Percentiles rank a stretch among this genome's conserved stretches.
Evolutionary conservation across 139 green algal species (phyloP).

Genomic region (Pedinophyceae sp.): DNA sequence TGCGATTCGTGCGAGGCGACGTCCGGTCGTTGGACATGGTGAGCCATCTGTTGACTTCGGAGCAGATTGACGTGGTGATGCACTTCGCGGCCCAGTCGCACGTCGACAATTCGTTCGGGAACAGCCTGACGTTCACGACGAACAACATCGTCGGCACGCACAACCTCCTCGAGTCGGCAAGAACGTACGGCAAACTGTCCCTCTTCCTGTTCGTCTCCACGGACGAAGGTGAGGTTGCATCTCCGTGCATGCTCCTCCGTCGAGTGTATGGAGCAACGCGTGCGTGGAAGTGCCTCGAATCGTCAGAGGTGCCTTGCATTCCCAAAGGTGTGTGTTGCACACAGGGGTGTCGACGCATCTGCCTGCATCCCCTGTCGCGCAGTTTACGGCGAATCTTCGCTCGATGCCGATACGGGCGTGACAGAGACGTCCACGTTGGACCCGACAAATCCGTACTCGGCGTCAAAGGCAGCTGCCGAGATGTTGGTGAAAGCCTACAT

Average conservation of each 20-base stretch:
- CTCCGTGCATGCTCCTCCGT: no score
- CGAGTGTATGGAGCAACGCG: no score
- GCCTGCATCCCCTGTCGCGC: no score
- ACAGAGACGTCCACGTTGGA: constrained; percentile 64
- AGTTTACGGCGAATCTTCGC: constrained; percentile 23
- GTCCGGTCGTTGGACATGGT: constrained; percentile 82
- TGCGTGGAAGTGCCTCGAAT: no score
- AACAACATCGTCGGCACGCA: constrained; percentile 98
- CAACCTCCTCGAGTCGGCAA: constrained; percentile 77
- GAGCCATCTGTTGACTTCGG: constrained; percentile 54
- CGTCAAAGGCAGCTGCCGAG: constrained; percentile 61
- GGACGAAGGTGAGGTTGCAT: no score
- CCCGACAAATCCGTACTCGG: constrained; percentile 96
- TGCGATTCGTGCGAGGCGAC: constrained; percentile 57
- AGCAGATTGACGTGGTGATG: constrained; percentile 83
- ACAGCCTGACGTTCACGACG: constrained; percentile 78
- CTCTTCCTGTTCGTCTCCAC: constrained; percentile 91
- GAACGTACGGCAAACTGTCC: constrained; percentile 51
- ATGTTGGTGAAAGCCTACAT: constrained; percentile 88
- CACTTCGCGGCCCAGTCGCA: constrained; percentile 58
- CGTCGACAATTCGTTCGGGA: constrained; percentile 97
- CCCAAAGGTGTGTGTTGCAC: no score
- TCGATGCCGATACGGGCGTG: constrained; percentile 25
- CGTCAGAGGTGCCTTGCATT: no score
- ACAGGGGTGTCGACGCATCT: no score